These are phyloP conservation scores for Leccinum pellstonianum DNA, from an alignment of 768 basidiomycete genomes.

Conservation along the genomic window DNA sequence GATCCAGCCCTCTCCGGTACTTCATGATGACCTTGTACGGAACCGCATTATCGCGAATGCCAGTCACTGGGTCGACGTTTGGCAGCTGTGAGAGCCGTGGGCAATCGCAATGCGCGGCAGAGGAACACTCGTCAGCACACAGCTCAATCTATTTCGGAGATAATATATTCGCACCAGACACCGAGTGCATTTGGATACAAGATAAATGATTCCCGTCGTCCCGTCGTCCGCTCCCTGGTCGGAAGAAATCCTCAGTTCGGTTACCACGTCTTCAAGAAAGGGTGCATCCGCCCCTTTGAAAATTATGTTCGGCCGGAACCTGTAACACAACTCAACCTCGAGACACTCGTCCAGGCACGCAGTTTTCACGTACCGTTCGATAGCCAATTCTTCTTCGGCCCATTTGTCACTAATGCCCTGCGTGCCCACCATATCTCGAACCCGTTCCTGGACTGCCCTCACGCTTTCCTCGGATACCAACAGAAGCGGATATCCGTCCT, in stretches of 20 bases:
- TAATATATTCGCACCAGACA: slow-evolving; percentile 58
- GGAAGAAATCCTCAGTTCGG: slow-evolving; percentile 55
- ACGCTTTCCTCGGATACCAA: slow-evolving; percentile 69
- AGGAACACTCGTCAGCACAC: slow-evolving; percentile 3
- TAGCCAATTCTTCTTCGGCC: slow-evolving; percentile 46
- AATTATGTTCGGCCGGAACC: slow-evolving; percentile 79
- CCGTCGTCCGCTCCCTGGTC: slow-evolving; percentile 18
- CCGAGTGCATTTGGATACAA: slow-evolving; percentile 69
- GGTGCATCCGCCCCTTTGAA: slow-evolving; percentile 60
- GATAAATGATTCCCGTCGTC: slow-evolving; percentile 37
- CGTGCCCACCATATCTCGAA: slow-evolving; percentile 45
- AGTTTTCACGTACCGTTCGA: slow-evolving; percentile 53
- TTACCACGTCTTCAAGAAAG: slow-evolving; percentile 72
- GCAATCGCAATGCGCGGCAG: slow-evolving; percentile 1
- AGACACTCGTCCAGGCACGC: not conserved
- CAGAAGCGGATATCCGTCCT: slow-evolving; percentile 72
- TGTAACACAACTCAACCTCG: slow-evolving; percentile 27
- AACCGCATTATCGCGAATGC: slow-evolving; percentile 65
- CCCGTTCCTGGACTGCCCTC: slow-evolving; percentile 46
- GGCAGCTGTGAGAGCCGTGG: slow-evolving; percentile 52
- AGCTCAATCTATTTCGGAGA: slow-evolving; percentile 5
- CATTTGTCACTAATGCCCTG: slow-evolving; percentile 53
- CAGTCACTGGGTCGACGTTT: slow-evolving; percentile 65
- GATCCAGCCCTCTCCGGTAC: slow-evolving; percentile 62
- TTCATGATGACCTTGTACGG: slow-evolving; percentile 76